Evolutionary conservation across 352 stramenopile species (phyloP).

Genomic region (Blastocystis sp.): DNA sequence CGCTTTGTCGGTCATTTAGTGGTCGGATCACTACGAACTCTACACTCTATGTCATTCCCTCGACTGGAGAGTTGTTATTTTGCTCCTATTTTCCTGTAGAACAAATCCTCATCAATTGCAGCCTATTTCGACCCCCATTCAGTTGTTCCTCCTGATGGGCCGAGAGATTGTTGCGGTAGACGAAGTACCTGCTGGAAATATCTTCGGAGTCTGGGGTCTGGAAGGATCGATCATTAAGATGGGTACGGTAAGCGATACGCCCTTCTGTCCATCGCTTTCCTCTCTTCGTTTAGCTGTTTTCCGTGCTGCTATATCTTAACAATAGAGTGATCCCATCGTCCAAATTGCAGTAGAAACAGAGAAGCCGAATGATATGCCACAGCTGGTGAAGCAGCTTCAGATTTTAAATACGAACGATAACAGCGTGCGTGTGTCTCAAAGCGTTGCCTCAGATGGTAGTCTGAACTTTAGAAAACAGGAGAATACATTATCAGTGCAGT

Average conservation of each 20-base stretch:
- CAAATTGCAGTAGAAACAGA: conserved; percentile 76
- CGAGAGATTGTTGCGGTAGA: conserved; percentile 72
- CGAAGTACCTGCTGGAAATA: conserved; percentile 74
- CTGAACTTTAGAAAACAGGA: conserved; percentile 64
- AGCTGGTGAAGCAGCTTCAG: conserved; percentile 72
- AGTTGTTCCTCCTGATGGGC: conserved; percentile 69
- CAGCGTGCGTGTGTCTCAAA: conserved; percentile 71
- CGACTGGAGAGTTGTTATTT: not conserved
- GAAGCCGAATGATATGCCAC: conserved; percentile 74
- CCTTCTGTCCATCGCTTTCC: conserved; percentile 73
- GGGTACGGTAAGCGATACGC: conserved; percentile 62
- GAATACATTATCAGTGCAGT: conserved; percentile 81
- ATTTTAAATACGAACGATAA: conserved; percentile 76
- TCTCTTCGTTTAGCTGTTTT: conserved; percentile 72
- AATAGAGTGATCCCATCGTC: conserved; percentile 77
- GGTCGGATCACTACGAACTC: not conserved
- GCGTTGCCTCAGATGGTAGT: not conserved
- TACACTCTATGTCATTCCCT: not conserved
- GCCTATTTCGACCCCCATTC: not conserved
- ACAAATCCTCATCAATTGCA: not conserved
- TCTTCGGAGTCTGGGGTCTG: conserved; percentile 75
- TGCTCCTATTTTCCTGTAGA: not conserved
- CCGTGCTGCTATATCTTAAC: not conserved
- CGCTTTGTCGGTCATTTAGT: conserved; percentile 31
- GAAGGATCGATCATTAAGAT: conserved; percentile 78